Evolutionary conservation across 805 yeast species (phyloP), one percentile per base, ranked within the genome.

Genomic region (Kodamaea laetipori): DNA sequence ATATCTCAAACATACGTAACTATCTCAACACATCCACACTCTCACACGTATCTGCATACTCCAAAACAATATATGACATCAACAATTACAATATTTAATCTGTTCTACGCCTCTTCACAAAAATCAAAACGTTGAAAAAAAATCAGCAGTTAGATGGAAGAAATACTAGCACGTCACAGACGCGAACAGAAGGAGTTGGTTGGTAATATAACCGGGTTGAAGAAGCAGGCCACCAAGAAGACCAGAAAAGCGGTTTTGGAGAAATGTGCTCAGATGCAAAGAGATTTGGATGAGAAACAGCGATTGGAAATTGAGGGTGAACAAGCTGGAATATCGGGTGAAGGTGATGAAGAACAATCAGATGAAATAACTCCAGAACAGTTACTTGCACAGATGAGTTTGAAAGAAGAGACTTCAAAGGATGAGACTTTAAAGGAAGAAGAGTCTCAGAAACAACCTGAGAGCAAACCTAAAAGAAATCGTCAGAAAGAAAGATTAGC

Each of bases 401-500:
- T 8, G 72, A 27, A 27, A n/a, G 31, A 5, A 11, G n/a, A n/a
- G n/a, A n/a, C n/a, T n/a, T n/a, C n/a, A n/a, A n/a, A n/a, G n/a
- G n/a, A n/a, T n/a, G n/a, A n/a, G n/a, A n/a, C n/a, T n/a, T n/a
- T n/a, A n/a, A n/a, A n/a, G n/a, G n/a, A n/a, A n/a, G n/a, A n/a
- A n/a, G n/a, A n/a, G n/a, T n/a, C n/a, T n/a, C n/a, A n/a, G n/a
- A n/a, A n/a, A n/a, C n/a, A n/a, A n/a, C n/a, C n/a, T n/a, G n/a
- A n/a, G n/a, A n/a, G n/a, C n/a, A 25, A 18, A 15, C 32, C 33
- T 58, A 80, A 78, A 54, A 74, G 92, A 37, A 92, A 92, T 60
- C 75, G 97, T 43, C 94, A 88, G 50, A 87, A 85, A 64, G 97
- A 90, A 56, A 74, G 86, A 54, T 58, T 89, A 17, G 95, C 92